phyloP scores from a whole-genome alignment of 2,329 filamentous ascomycete genomes.

The Didymellaceae sp. region DNA sequence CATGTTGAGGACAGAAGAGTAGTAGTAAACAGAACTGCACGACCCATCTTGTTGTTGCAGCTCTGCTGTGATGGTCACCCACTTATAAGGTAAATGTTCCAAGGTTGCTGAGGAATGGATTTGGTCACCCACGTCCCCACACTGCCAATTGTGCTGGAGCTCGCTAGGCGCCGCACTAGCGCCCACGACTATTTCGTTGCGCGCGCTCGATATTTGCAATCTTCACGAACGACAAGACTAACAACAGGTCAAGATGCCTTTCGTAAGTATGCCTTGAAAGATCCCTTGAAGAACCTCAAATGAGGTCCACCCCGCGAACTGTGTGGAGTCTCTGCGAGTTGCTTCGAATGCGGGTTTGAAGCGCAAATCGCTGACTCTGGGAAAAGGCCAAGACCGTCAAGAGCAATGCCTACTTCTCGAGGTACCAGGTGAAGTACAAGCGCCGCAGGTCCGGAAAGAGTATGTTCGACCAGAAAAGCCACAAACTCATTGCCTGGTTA shows the following conservation, averaged over 20 bases:
- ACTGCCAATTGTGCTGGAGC: conserved; percentile 19
- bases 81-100: too few species aligned
- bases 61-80: conserved; percentile 12
- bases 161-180: conserved; percentile 25
- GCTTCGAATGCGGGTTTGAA: conserved; percentile 90
- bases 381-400: conserved; percentile 91
- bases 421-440: conserved; percentile 99
- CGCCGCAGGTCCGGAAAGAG: conserved; percentile 96
- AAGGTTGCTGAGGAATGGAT: too few species aligned
- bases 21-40: too few species aligned
- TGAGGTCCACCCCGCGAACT: conserved; percentile 37
- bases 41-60: too few species aligned
- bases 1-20: too few species aligned
- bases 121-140: conserved; percentile 34
- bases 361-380: conserved; percentile 99
- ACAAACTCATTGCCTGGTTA: background rate
- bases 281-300: conserved; percentile 22
- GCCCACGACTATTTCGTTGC: conserved; percentile 22
- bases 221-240: conserved; percentile 34
- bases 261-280: conserved; percentile 52
- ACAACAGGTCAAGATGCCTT: conserved; percentile 53
- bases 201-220: conserved; percentile 31
- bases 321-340: conserved; percentile 72
- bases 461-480: conserved; percentile 62
- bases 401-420: conserved; percentile 99